Evolutionary conservation across 352 stramenopile genomes (phyloP), one percentile per base, ranked within the genome.

Genomic region (Pythium guiyangense): DNA sequence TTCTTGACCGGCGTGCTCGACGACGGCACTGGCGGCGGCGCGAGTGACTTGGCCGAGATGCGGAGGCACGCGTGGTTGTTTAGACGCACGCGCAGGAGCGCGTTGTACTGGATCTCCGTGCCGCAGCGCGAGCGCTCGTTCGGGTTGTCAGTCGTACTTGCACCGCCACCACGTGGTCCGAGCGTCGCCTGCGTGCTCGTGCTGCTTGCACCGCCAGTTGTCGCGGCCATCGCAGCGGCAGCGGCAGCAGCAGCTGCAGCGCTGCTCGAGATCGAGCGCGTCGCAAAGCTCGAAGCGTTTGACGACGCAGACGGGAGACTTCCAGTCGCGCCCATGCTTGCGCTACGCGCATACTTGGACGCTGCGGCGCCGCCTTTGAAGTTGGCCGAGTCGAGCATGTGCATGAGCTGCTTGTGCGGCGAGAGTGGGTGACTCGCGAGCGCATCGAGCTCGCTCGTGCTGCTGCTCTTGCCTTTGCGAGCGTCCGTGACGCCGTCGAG

Each of bases 91-190:
- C 81, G 70, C 43, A 93, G 69, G 2, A 77, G 69, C 26, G 79
- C 75, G 59, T 91, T 80, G 57, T 87, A 93, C 10, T 83, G 68
- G 20, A 93, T 89, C 46, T 87, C 79, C 0, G 79, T 71, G 0
- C 83, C 83, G 60, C 83, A 91, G 22, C 70, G 74, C 5, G 79
- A 87, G 12, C 75, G 71, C 49, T 92, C 76, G 35, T 64, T 70
- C 2, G 69, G 54, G 31, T 86, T 70, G 40, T 86, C 75, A 0
- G 14, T 20, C 14, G 39, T 8, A 15, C 39, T 44, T 4, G 2
- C 14, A 2, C 2, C 8, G 62, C 49, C 18, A 50, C 34, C 15
- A 6, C 49, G 40, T 20, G 20, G 54, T 29, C 31, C 27, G 0
- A 63, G 49, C 22, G 57, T 57, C 20, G 48, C 37, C 35, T 63